Evolutionary conservation across 352 stramenopile species (phyloP).

Genomic region (Pythium grandisporangium): DNA sequence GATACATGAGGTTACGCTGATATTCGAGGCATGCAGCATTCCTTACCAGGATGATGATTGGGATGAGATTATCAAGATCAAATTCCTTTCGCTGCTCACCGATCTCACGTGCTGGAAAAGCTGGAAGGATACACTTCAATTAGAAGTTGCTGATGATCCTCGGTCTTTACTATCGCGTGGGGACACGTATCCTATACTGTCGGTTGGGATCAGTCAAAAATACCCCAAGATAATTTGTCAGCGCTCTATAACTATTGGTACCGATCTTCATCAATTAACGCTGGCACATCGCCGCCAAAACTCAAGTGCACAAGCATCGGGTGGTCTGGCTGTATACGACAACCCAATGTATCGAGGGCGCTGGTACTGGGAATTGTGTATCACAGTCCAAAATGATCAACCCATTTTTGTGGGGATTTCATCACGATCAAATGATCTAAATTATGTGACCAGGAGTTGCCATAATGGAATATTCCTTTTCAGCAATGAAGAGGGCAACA

Average conservation of each 20-base stretch:
- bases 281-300: conserved; percentile 24
- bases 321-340: conserved; percentile 62
- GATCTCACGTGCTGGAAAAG: conserved; percentile 66
- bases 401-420: conserved; percentile 72
- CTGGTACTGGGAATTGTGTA: conserved; percentile 80
- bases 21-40: conserved; percentile 74
- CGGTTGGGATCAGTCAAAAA: conserved; percentile 35
- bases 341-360: conserved; percentile 41
- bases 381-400: conserved; percentile 30
- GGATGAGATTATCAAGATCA: conserved; percentile 42
- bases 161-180: conserved; percentile 15
- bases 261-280: conserved; percentile 55
- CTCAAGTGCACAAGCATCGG: conserved; percentile 1
- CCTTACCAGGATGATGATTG: conserved; percentile 60
- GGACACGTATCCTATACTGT: conserved; percentile 42
- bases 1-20: conserved; percentile 61
- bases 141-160: conserved; percentile 33
- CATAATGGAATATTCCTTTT: conserved; percentile 25
- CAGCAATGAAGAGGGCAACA: conserved; percentile 17
- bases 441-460: conserved; percentile 11
- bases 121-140: conserved; percentile 60
- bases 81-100: conserved; percentile 50
- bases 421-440: conserved; percentile 46
- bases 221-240: conserved; percentile 69
- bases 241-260: conserved; percentile 47